Base-by-base conservation (phyloP, 1,284 basidiomycete genomes). In the Peniophora sp. region DNA sequence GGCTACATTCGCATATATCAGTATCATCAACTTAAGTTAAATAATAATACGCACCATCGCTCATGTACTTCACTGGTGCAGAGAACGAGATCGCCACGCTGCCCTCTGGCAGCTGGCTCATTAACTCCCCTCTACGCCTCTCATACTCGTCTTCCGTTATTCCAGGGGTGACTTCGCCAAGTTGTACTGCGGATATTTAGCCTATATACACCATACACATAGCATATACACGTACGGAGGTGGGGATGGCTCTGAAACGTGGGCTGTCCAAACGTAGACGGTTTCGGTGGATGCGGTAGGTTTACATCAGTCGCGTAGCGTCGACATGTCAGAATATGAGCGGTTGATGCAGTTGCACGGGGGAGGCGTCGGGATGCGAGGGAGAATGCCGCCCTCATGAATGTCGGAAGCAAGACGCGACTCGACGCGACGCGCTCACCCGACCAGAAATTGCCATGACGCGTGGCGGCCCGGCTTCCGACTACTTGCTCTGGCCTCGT, bases 131-230 rank as follows among this genome's bases (percentile, higher is more conserved):
- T 54, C 96, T 70, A 47, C 96, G 72, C n/a, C 67, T 65, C 55
- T 94, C 89, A 70, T 97, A 98, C 58, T 99, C 97, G 22, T 74
- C 67, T 8, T 74, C 72, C 1, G 85, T 74, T 53, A 99, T 91
- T 10, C 94, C 95, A 0, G 92, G 87, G 0, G 93, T 97, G 22
- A 95, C 72, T 57, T 97, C 89, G 50, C 79, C 53, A 2, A 55
- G 49, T 20, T 58, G 53, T 38, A 69, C 63, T 65, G 43, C 14
- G 41, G 16, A 10, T 24, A n/a, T 19, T 41, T 16, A 24, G 14
- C 11, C 5, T 34, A 25, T 16, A 20, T 24, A 25, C 35, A 43
- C 11, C 38, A 16, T 6, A 34, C 17, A 35, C 10, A 11, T 9
- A n/a, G 10, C 41, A 12, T 1, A 8, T 32, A 44, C n/a, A 48